phyloP scores from a whole-genome alignment of 345 rosid genomes.

The Rhodomyrtus tomentosa region DNA sequence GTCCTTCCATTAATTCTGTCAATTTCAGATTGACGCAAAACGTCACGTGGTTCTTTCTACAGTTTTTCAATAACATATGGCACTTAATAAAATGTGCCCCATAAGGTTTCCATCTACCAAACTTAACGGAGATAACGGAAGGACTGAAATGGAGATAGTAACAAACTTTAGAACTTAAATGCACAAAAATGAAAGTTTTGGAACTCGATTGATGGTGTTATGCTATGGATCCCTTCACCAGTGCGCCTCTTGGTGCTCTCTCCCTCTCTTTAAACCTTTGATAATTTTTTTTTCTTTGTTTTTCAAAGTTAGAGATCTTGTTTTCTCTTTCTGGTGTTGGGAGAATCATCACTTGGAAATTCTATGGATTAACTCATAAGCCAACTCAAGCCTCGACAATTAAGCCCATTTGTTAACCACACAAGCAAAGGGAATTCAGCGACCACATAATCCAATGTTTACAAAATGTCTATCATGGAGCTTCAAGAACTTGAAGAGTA shows the following conservation, averaged over 20 bases:
- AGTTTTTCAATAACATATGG: not conserved
- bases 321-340: not conserved
- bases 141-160: not conserved
- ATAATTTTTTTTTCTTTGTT: not conserved
- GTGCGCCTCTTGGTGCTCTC: not conserved
- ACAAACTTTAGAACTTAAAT: not conserved
- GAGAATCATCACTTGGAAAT: not conserved
- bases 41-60: not conserved
- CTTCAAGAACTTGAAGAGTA: not conserved
- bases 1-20: not conserved
- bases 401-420: not conserved
- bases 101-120: not conserved
- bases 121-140: not conserved
- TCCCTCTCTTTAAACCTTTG: not conserved
- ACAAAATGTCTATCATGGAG: not conserved
- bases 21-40: not conserved
- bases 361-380: not conserved
- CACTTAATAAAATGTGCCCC: not conserved
- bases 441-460: not conserved
- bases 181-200: not conserved
- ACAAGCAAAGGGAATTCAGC: not conserved
- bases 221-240: not conserved
- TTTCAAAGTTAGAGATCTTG: not conserved
- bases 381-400: not conserved
- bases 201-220: not conserved